These are phyloP conservation scores for Zizania latifolia DNA, from an alignment of 176 grass and related monocot genomes.

Conservation along the genomic window DNA sequence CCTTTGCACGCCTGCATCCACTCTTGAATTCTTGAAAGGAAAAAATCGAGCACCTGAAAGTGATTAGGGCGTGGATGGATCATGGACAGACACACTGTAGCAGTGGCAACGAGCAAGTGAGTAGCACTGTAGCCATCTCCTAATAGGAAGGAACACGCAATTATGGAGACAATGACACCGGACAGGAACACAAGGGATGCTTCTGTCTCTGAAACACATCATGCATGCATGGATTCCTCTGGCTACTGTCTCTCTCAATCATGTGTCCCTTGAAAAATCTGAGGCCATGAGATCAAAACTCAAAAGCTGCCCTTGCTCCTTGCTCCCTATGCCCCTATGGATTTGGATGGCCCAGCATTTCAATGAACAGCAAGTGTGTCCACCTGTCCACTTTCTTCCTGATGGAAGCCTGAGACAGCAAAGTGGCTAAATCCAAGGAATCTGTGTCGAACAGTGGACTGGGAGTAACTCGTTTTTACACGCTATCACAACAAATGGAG, in stretches of 20 bases:
- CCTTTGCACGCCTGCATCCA: background rate
- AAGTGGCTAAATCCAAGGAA: background rate
- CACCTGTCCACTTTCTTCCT: background rate
- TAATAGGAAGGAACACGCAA: background rate
- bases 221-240: background rate
- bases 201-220: slow-evolving; percentile 1
- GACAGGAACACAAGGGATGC: slow-evolving; percentile 27
- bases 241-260: background rate
- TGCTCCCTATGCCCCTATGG: background rate
- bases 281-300: background rate
- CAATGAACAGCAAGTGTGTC: background rate
- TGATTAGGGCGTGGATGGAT: background rate
- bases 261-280: slow-evolving; percentile 21
- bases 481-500: background rate
- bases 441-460: background rate
- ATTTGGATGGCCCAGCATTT: background rate
- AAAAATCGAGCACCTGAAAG: background rate
- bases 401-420: background rate
- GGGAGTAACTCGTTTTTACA: background rate
- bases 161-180: background rate
- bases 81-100: background rate
- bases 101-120: background rate
- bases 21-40: background rate
- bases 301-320: background rate
- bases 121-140: background rate